Base-by-base conservation (phyloP, 73 alveolate species). In the Stentor coeruleus region DNA sequence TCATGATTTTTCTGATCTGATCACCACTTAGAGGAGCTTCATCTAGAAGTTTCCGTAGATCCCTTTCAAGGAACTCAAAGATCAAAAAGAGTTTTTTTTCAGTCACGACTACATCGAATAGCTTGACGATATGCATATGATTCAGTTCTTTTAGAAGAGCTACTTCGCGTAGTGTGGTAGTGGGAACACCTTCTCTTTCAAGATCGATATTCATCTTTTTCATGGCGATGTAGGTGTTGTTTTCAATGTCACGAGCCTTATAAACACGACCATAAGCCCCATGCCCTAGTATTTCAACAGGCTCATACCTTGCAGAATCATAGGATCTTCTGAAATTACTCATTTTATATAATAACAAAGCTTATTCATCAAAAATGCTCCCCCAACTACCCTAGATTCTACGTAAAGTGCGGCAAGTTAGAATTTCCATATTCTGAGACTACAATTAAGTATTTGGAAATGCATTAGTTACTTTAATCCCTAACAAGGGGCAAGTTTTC, bases 161-260 rank as follows among this genome's bases (percentile, higher is more conserved):
- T 74, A 96, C 80, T 81, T 94, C 98, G 83, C 98, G 90, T 39
- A 96, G 40, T 1, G 96, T 87, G 20, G 96, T 88, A 39, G 86
- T 84, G 14, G 96, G 96, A 84, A 91, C 82, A 3, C 96, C 96
- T 76, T 91, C 96, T 60, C 85, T 91, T 59, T 91, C 91, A 59
- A 76, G 79, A 28, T 81, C 92, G 14, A 86, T 75, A n/a, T 88
- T 91, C 3, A 89, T 88, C 58, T 81, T 91, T 79, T 91, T 91
- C 11, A 91, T 81, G 3, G 96, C 96, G 20, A 77, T 88, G 38
- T 82, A 77, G 57, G 82, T 86, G 33, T 87, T 84, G 2, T 88
- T 85, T 0, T 74, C 84, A 72, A 49, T 37, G 73, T 91, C 96
- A 35, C 66, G 3, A 15, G 96, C 96, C 76, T 84, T 80, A 60